Evolutionary conservation across 176 grass and related monocot genomes (phyloP), one percentile per base, ranked within the genome.

Genomic region (Avena insularis): DNA sequence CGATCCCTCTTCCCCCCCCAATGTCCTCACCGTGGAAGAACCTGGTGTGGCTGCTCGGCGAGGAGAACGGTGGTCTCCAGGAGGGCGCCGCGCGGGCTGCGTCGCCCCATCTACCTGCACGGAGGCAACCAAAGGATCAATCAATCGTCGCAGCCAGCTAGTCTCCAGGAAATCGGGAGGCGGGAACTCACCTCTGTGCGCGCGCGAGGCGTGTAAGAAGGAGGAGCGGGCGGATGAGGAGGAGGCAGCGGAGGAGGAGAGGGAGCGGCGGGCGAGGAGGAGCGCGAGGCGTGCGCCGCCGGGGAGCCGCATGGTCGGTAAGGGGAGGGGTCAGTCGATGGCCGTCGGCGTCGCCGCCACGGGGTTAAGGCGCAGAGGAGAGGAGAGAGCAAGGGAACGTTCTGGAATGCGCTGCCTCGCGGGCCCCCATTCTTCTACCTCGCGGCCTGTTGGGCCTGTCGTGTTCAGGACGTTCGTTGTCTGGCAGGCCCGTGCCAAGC

Each of bases 231-330:
- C 31, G 12, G 72, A 10, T 5, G 80, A 4, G 4, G 81, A 1
- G 3, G 79, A 3, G 3, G 87, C n/a, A 20, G 87, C 10, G 16
- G 65, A 0, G 83, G 77, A 43, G 70, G 82, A 70, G 45, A 85
- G 82, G 21, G 79, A 71, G 86, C 90, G 86, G n/a, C 90, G 90
- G 33, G 82, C 77, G 86, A 88, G 82, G 12, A 85, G 82, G 45
- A 88, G 86, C 6, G 90, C 90, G 86, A 91, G 86, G 53, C 90
- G 90, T 25, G 90, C 77, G 77, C 82, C 90, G 86, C 70, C 86
- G 82, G 71, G 70, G 77, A 91, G 82, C 50, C 89, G 89, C 89
- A 91, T 91, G 75, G 75, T 40, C 48, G 73, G 21, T 35, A 4
- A 3, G 9, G 9, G 2, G 62, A 31, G 62, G 62, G 27, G 63